These are phyloP conservation scores for Rhododendron griersonianum DNA, from an alignment of 148 eudicot species.

Conservation along the genomic window DNA sequence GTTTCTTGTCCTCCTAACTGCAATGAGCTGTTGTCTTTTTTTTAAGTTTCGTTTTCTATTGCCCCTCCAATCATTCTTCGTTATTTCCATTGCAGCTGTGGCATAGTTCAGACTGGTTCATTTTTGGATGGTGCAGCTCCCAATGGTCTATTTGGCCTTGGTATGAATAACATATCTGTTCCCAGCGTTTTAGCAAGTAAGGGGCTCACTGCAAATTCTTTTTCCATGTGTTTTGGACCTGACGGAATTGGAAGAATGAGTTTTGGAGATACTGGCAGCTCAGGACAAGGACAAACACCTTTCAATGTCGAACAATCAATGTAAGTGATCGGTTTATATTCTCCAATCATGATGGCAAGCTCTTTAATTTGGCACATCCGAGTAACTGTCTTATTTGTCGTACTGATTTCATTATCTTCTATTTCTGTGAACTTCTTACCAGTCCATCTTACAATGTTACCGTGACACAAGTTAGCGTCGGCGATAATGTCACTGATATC, in stretches of 20 bases:
- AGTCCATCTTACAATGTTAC: conserved; percentile 69
- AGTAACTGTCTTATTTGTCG: not conserved
- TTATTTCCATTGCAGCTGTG: conserved; percentile 58
- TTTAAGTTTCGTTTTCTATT: not conserved
- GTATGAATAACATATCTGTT: conserved; percentile 60
- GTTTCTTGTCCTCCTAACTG: not conserved
- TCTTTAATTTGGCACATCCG: not conserved
- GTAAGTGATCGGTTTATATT: conserved; percentile 32
- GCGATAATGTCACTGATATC: conserved; percentile 35
- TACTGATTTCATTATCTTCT: conserved; percentile 8
- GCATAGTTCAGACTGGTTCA: conserved; percentile 67
- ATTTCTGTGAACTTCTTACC: conserved; percentile 17
- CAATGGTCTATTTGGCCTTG: conserved; percentile 90
- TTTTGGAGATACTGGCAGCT: conserved; percentile 83
- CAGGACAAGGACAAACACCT: conserved; percentile 65
- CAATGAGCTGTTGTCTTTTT: not conserved
- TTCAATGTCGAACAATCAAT: conserved; percentile 29
- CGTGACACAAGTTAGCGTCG: conserved; percentile 53
- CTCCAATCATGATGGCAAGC: not conserved
- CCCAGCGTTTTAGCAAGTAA: conserved; percentile 71
- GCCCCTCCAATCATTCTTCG: not conserved
- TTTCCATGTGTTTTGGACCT: conserved; percentile 84
- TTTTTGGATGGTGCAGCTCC: conserved; percentile 80
- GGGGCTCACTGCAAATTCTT: conserved; percentile 68
- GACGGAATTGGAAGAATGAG: conserved; percentile 74